Conservation (phyloP, 495 filamentous ascomycete genomes). For the Daldinia loculata region DNA sequence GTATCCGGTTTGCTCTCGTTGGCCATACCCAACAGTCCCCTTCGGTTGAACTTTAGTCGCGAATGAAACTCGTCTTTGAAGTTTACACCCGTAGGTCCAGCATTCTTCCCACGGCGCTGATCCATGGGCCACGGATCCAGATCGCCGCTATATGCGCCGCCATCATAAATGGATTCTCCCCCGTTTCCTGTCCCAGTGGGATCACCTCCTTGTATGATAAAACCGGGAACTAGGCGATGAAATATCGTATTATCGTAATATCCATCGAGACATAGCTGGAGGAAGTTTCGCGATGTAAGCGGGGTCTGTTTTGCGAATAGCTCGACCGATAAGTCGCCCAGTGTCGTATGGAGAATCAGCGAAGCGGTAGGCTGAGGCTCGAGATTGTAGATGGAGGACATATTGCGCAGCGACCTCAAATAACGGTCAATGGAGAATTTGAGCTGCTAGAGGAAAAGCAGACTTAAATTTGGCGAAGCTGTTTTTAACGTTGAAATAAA, state of each 20-base stretch:
- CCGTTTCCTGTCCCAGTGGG: conserved; percentile 86
- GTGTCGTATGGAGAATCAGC: conserved; percentile 85
- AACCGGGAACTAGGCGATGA: conserved; percentile 89
- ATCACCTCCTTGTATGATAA: conserved; percentile 92
- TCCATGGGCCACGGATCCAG: conserved; percentile 69
- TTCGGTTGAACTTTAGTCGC: conserved; percentile 88
- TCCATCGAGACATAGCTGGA: conserved; percentile 91
- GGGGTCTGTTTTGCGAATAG: conserved; percentile 95
- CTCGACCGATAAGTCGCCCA: conserved; percentile 87
- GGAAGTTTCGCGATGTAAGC: conserved; percentile 91
- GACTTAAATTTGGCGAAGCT: not conserved
- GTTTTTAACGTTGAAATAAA: not conserved
- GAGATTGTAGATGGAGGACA: conserved; percentile 91
- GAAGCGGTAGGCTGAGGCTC: conserved; percentile 93
- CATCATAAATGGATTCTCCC: conserved; percentile 89
- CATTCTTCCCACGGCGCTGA: conserved; percentile 65
- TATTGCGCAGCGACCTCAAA: conserved; percentile 45
- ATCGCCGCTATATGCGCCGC: conserved; percentile 74
- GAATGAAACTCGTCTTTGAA: conserved; percentile 93
- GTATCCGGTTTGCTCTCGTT: conserved; percentile 76
- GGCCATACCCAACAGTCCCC: conserved; percentile 93
- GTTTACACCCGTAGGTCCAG: conserved; percentile 62
- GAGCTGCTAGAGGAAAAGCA: not conserved
- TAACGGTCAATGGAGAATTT: not conserved
- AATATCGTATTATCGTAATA: conserved; percentile 94